phyloP scores from a whole-genome alignment of 176 grass and related monocot species.

The Calamus simplicifolius region DNA sequence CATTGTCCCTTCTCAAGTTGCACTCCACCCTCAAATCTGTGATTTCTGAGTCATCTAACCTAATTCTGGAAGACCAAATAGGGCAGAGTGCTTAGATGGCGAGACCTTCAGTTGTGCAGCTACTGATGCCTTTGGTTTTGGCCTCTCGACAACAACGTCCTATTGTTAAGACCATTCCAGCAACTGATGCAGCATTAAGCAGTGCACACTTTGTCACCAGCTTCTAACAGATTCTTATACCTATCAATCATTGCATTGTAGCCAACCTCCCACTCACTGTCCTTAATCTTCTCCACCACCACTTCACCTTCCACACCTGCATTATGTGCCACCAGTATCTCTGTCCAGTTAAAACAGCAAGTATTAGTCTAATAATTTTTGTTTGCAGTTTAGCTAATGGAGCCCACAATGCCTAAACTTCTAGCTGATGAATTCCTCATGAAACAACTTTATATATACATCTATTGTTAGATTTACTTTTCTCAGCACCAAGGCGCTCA shows the following conservation, averaged over 20 bases:
- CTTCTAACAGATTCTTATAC: conserved; percentile 74
- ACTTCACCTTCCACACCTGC: conserved; percentile 88
- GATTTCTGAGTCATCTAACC: background rate
- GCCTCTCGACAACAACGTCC: conserved; percentile 88
- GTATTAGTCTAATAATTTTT: too few species aligned
- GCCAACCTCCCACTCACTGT: conserved; percentile 68
- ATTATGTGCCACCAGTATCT: conserved; percentile 60
- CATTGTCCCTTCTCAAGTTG: conserved; percentile 1
- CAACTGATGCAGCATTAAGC: conserved; percentile 59
- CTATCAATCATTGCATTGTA: conserved; percentile 86
- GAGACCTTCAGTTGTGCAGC: conserved; percentile 28
- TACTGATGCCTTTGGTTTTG: conserved; percentile 43
- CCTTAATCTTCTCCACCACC: conserved; percentile 69
- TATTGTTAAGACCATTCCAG: conserved; percentile 92
- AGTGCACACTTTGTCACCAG: conserved; percentile 71
- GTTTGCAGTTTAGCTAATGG: too few species aligned
- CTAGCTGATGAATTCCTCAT: too few species aligned
- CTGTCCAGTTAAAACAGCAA: conserved; percentile 19
- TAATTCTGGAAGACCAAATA: too few species aligned
- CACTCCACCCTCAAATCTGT: background rate
- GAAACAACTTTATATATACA: too few species aligned
- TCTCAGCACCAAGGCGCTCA: conserved; percentile 84
- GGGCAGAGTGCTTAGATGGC: conserved; percentile 17
- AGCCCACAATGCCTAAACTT: too few species aligned
- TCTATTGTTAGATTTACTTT: conserved; percentile 39